A percentile compares a stretch with the other conserved stretches of the same genome.
Evolutionary conservation across 2,329 filamentous ascomycete species (phyloP).

Genomic region (Nemania abortiva): DNA sequence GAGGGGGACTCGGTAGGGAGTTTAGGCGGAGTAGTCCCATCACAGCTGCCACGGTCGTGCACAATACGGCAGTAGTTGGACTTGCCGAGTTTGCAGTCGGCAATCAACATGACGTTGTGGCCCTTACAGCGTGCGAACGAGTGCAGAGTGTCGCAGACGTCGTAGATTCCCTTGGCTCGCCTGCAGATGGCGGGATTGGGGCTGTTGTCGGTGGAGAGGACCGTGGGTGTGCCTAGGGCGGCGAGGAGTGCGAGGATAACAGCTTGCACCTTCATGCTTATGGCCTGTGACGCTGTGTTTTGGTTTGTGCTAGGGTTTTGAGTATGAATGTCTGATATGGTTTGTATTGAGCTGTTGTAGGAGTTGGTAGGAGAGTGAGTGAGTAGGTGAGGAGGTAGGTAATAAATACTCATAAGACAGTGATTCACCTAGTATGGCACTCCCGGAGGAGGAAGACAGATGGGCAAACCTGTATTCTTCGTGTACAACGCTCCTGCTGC

Average conservation of each 20-base stretch:
- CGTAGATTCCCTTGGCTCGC: slow-evolving; percentile 24
- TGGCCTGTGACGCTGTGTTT: not conserved
- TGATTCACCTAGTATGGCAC: no score
- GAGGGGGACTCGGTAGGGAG: not conserved
- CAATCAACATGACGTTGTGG: slow-evolving; percentile 24
- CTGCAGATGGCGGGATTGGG: slow-evolving; percentile 19
- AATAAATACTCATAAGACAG: no score
- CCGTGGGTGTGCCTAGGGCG: not conserved
- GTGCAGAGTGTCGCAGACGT: slow-evolving; percentile 32
- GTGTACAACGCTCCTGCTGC: no score
- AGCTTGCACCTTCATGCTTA: slow-evolving; percentile 19
- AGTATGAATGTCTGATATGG: not conserved
- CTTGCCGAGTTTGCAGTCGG: slow-evolving; percentile 12
- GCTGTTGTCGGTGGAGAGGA: not conserved
- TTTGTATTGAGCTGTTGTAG: not conserved
- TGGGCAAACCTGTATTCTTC: no score
- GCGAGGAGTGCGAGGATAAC: slow-evolving; percentile 16
- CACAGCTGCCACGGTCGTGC: slow-evolving; percentile 23
- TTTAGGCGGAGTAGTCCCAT: slow-evolving; percentile 22
- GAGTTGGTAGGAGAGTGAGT: no score
- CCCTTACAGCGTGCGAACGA: slow-evolving; percentile 32
- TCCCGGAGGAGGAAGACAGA: no score
- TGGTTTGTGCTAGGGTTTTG: not conserved
- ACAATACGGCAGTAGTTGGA: slow-evolving; percentile 25
- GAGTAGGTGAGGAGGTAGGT: no score